Percentiles rank a stretch among this genome's conserved stretches.
phyloP scores from a whole-genome alignment of 768 basidiomycete species.

The Leucosporidium scottii region DNA sequence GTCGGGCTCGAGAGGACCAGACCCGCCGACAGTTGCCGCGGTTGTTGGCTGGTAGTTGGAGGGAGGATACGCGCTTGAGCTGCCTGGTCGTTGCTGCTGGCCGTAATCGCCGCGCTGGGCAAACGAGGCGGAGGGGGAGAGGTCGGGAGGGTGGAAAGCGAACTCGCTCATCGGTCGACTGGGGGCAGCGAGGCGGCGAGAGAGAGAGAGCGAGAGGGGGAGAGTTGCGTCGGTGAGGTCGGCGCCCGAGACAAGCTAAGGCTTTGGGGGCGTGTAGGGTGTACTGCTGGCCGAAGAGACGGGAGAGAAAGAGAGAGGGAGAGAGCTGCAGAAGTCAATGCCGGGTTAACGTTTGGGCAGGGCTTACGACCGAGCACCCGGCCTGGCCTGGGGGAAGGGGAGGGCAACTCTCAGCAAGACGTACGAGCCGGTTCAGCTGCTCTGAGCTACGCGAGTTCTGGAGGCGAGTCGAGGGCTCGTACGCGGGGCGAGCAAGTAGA shows the following conservation, averaged over 20 bases:
- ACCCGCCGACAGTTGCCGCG: not conserved
- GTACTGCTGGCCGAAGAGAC: not conserved
- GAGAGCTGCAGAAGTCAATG: not conserved
- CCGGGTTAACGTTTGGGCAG: not conserved
- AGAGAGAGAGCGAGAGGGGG: not conserved
- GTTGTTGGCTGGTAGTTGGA: constrained; percentile 3
- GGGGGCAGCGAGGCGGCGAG: not conserved
- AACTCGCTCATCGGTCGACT: constrained; percentile 12
- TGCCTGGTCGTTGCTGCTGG: too few species aligned
- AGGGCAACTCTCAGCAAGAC: too few species aligned
- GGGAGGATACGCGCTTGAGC: not conserved
- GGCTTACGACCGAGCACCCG: not conserved
- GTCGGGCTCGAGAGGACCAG: not conserved
- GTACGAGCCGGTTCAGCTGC: too few species aligned
- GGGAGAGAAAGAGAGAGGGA: not conserved
- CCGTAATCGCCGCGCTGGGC: not conserved
- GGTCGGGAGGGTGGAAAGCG: constrained; percentile 14
- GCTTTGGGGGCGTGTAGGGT: too few species aligned
- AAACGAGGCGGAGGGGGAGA: constrained; percentile 4
- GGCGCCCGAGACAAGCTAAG: not conserved
- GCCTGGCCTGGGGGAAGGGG: too few species aligned
- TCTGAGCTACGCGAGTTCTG: too few species aligned
- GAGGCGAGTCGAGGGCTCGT: too few species aligned
- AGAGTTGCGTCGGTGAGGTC: not conserved
- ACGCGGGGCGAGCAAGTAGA: too few species aligned